Evolutionary conservation across 495 filamentous ascomycete genomes (phyloP).

Genomic region (Aspergillus incahuasiensis): DNA sequence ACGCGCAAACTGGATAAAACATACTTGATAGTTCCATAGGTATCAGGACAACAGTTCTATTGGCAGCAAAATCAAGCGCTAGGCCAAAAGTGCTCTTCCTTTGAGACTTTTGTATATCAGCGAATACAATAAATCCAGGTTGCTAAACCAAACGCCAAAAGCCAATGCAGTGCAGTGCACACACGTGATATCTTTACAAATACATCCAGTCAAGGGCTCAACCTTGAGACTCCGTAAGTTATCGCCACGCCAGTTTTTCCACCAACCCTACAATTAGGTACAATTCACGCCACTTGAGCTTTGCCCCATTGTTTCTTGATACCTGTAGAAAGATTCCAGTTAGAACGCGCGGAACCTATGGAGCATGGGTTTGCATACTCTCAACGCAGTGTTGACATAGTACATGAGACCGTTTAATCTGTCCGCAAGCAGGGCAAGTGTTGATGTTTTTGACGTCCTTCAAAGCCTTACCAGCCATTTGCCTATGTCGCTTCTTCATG

Average conservation of each 20-base stretch:
- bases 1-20: too few relatives aligned
- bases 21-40: too few relatives aligned
- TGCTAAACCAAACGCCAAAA: slow-evolving; percentile 36
- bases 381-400: slow-evolving; percentile 81
- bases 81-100: not conserved
- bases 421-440: slow-evolving; percentile 83
- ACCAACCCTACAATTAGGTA: not conserved
- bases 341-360: not conserved
- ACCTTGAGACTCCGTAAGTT: not conserved
- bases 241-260: not conserved
- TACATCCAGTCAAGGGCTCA: slow-evolving; percentile 10
- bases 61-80: not conserved
- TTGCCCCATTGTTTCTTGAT: slow-evolving; percentile 32
- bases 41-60: not conserved
- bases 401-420: slow-evolving; percentile 79
- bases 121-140: slow-evolving; percentile 13
- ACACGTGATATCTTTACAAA: slow-evolving; percentile 28
- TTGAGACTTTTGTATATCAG: not conserved
- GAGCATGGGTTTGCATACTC: slow-evolving; percentile 39
- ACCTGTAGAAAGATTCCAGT: slow-evolving; percentile 13
- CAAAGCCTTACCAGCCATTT: slow-evolving; percentile 89
- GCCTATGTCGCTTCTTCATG: slow-evolving; percentile 87
- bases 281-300: slow-evolving; percentile 18
- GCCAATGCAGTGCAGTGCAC: slow-evolving; percentile 40
- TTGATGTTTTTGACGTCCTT: slow-evolving; percentile 83